Evolutionary conservation across 1,284 basidiomycete species (phyloP), one percentile per base, ranked within the genome.

Genomic region (Sphagnurus paluster): DNA sequence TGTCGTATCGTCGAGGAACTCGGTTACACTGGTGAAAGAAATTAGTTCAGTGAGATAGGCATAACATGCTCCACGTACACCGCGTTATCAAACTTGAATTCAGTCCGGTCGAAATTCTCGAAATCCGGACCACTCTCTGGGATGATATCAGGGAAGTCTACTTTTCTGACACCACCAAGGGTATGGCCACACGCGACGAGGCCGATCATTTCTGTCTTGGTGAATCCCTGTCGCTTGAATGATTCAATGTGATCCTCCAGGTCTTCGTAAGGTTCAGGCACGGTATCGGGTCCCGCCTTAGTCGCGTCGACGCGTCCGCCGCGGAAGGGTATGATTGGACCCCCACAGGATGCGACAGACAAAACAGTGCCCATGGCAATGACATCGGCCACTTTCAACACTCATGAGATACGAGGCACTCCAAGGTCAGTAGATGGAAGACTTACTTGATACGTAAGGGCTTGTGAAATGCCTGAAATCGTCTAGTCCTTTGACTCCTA

Each of bases 141-240:
- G 50, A 69, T 65, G 5, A 70, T 61, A 16, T 57, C 50, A 6
- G 71, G 70, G 44, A 71, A 71, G 16, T 40, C 39, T 6, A 11
- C 24, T 9, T 14, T 13, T 21, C 40, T 9, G 8, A 42, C 28
- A 13, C 40, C 40, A 33, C 40, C 40, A 5, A 38, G 23, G n/a
- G 36, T 24, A 14, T 38, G 36, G 2, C 40, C 28, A 23, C 40
- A 42, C 5, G 40, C 40, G 6, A 42, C 40, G 16, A 42, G 30
- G 5, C 29, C 16, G 10, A 42, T 42, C 40, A 42, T 42, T 23
- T 42, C 40, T 10, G 17, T 4, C 30, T 42, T 17, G 11, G 28
- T 42, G 16, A 42, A 42, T 4, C 40, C 40, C 25, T 42, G 40
- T 4, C 40, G 40, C 10, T 33, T 30, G 29, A 42, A 42, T 10